A percentile compares a stretch with the other conserved stretches of the same genome.
These are phyloP conservation scores for Lentinula guzmanii DNA, from an alignment of 768 basidiomycete species.

Conservation along the genomic window DNA sequence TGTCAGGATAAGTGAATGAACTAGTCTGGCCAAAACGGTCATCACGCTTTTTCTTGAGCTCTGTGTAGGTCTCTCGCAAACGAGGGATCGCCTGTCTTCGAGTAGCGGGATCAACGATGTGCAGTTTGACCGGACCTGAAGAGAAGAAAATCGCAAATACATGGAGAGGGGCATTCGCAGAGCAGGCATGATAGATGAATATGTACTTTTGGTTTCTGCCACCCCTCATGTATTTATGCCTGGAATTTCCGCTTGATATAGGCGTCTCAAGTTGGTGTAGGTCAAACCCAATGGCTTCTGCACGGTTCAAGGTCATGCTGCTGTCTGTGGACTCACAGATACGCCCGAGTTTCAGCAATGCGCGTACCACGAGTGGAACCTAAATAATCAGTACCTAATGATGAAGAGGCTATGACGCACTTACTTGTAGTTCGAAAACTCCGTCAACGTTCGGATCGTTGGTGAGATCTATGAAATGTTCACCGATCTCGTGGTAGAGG, in stretches of 20 bases:
- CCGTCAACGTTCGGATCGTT: conserved; percentile 95
- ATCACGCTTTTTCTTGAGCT: conserved; percentile 49
- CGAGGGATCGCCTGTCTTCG: conserved; percentile 76
- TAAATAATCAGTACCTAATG: conserved; percentile 20
- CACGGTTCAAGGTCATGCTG: conserved; percentile 72
- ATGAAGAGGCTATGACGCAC: not conserved
- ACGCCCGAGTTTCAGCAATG: conserved; percentile 78
- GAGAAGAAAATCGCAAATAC: conserved; percentile 87
- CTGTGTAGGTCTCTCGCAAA: conserved; percentile 68
- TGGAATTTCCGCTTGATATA: conserved; percentile 41
- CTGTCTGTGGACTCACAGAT: conserved; percentile 65
- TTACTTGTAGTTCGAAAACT: conserved; percentile 88
- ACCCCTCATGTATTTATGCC: conserved; percentile 66
- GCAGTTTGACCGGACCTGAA: conserved; percentile 61
- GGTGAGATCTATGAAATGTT: conserved; percentile 87
- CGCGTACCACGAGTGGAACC: conserved; percentile 82
- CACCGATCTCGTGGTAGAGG: conserved; percentile 75
- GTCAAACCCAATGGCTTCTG: conserved; percentile 78
- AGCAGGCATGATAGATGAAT: conserved; percentile 83
- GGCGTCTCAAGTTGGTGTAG: conserved; percentile 73
- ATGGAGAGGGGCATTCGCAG: conserved; percentile 70
- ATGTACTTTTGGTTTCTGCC: conserved; percentile 71
- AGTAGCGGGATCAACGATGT: conserved; percentile 88
- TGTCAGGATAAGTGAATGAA: conserved; percentile 60
- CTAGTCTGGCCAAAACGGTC: conserved; percentile 30